Evolutionary conservation across 2,329 filamentous ascomycete genomes (phyloP), one percentile per base, ranked within the genome.

Genomic region (Pseudogymnoascus sp.): DNA sequence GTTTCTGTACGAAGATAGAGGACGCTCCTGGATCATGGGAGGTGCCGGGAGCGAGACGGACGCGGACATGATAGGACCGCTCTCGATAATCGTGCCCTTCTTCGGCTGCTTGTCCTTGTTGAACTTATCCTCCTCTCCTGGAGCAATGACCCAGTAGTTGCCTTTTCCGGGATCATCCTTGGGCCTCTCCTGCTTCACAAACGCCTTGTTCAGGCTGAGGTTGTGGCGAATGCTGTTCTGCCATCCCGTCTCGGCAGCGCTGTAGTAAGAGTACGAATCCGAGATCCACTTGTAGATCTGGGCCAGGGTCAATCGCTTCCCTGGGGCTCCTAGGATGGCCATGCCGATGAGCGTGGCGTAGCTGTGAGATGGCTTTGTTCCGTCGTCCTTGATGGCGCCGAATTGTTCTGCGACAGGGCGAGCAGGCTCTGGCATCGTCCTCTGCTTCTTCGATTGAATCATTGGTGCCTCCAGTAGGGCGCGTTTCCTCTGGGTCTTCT

Each of bases 231-330:
- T 99, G 78, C 95, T 97, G 76, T 99, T 99, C 76, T 97, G 93
- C 95, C 95, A 99, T 67, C 95, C 93, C 10, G 90, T 86, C 70
- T 97, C 92, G 63, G 87, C 84, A 47, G 86, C 84, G 69, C 85
- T 87, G 79, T 97, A 99, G 76, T 93, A 97, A 4, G 85, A 87
- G 74, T 90, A 97, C 16, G 88, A 93, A 74, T 96, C 91, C n/a
- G 91, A 96, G 70, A 99, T 97, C 93, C 95, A 99, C 74, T 96
- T 96, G 82, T 97, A 99, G 69, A 99, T 99, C 75, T 97, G 92
- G 26, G 92, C 87, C 16, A 99, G 82, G 0, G 95, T 97, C 66
- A 97, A 81, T 61, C 90, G 88, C 65, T 92, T 87, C 65, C 88
- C 86, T 11, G 90, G 88, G 4, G 95, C 91, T 66, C 93, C 87